Percentiles rank a stretch among this genome's conserved stretches.
Evolutionary conservation across 2,329 filamentous ascomycete genomes (phyloP).

Genomic region (Corinectria fuckeliana): DNA sequence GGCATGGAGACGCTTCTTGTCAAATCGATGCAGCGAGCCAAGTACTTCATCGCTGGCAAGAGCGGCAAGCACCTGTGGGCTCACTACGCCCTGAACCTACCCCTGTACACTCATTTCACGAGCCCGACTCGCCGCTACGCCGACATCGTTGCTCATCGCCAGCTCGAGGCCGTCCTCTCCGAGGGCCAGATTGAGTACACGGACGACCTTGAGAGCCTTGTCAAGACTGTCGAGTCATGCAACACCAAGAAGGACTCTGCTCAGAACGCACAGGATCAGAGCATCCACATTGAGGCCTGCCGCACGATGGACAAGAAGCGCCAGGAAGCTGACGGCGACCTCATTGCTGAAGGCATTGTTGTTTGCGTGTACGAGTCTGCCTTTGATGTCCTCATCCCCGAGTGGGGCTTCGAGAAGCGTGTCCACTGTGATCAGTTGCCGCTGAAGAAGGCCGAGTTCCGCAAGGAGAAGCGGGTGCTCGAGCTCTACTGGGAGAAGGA

Average conservation of each 20-base stretch:
- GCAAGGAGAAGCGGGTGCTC: slow-evolving; percentile 92
- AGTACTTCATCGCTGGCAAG: slow-evolving; percentile 89
- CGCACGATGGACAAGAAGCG: slow-evolving; percentile 93
- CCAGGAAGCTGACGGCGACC: slow-evolving; percentile 84
- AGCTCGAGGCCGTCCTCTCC: slow-evolving; percentile 86
- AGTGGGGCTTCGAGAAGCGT: slow-evolving; percentile 98
- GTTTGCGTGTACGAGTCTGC: slow-evolving; percentile 98
- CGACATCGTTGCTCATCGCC: slow-evolving; percentile 93
- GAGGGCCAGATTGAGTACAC: slow-evolving; percentile 82
- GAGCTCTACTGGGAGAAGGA: slow-evolving; percentile 99
- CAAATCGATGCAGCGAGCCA: slow-evolving; percentile 95
- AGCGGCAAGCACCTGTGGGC: slow-evolving; percentile 77
- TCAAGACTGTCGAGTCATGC: slow-evolving; percentile 92
- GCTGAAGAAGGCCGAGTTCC: slow-evolving; percentile 98
- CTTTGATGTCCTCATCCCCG: slow-evolving; percentile 96
- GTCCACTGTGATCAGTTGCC: slow-evolving; percentile 98
- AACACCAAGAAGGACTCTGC: slow-evolving; percentile 99
- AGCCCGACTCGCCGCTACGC: slow-evolving; percentile 94
- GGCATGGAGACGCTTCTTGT: slow-evolving; percentile 96
- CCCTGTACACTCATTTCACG: slow-evolving; percentile 96
- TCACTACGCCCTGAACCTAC: slow-evolving; percentile 92
- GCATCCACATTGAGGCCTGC: slow-evolving; percentile 97
- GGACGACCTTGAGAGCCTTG: slow-evolving; percentile 86
- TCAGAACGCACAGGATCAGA: slow-evolving; percentile 97
- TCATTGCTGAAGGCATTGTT: slow-evolving; percentile 95